phyloP scores from a whole-genome alignment of 164 flowering plant species.

The Litsea cubeba region DNA sequence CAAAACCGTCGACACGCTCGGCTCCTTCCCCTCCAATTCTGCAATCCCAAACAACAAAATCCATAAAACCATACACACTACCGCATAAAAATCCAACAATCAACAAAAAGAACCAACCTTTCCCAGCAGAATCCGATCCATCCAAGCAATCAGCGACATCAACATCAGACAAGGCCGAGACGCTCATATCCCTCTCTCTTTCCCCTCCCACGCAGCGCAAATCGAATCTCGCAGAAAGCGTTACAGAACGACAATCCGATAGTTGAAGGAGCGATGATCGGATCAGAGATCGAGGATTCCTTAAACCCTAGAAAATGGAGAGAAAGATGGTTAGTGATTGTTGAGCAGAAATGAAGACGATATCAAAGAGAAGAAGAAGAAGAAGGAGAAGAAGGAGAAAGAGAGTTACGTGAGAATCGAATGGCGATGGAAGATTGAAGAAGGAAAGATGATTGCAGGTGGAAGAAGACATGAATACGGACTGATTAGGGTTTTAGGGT shows the following conservation, averaged over 20 bases:
- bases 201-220: slow-evolving; percentile 1
- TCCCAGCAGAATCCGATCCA: not conserved
- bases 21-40: slow-evolving; percentile 50
- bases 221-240: not conserved
- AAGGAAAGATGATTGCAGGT: not conserved
- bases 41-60: slow-evolving; percentile 1
- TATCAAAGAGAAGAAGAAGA: not conserved
- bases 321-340: not conserved
- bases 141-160: not conserved
- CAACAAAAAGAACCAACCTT: not conserved
- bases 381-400: not conserved
- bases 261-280: not conserved
- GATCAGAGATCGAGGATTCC: not conserved
- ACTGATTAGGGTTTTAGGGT: not conserved
- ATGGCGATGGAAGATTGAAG: not conserved
- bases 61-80: not conserved
- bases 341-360: not conserved
- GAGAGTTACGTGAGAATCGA: not conserved
- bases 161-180: not conserved
- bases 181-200: slow-evolving; percentile 1
- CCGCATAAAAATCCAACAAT: not conserved
- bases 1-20: slow-evolving; percentile 76
- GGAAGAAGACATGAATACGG: not conserved
- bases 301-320: not conserved
- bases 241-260: not conserved